Conservation (phyloP, 2,329 filamentous ascomycete species). For the Erysiphe pulchra region DNA sequence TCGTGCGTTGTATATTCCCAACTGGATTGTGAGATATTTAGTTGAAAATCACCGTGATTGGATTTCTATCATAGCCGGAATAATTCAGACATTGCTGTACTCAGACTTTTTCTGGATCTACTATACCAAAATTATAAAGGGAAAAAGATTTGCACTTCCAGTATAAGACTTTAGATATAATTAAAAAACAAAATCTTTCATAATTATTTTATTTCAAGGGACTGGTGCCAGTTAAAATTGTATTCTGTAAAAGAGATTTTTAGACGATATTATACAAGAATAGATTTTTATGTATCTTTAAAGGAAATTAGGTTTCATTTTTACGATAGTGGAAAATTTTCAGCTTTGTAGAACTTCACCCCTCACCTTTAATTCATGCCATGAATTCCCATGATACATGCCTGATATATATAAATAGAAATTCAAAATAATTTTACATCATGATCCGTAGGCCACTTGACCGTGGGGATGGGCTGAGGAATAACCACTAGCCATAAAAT, state of each 20-base stretch:
- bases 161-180: constrained; percentile 21
- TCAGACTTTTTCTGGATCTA: constrained; percentile 99
- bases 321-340: too few relatives aligned
- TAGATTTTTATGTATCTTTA: too few relatives aligned
- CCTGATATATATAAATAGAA: constrained; percentile 6
- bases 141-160: constrained; percentile 67
- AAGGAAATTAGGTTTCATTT: too few relatives aligned
- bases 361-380: too few relatives aligned
- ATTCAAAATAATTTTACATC: constrained; percentile 9
- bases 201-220: too few relatives aligned
- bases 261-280: too few relatives aligned
- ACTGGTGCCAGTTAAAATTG: too few relatives aligned
- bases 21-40: constrained; percentile 87
- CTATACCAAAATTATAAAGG: constrained; percentile 84
- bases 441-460: constrained; percentile 12
- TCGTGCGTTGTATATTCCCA: constrained; percentile 87
- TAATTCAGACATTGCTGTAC: constrained; percentile 86
- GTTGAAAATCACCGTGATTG: constrained; percentile 60
- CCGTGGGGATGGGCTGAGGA: constrained; percentile 12
- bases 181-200: background rate
- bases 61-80: constrained; percentile 67
- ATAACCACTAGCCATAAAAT: constrained; percentile 49
- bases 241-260: too few relatives aligned
- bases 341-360: too few relatives aligned
- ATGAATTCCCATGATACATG: too few relatives aligned